These are phyloP conservation scores for Trichoderma pleuroti DNA, from an alignment of 2,329 filamentous ascomycete species.

Conservation along the genomic window DNA sequence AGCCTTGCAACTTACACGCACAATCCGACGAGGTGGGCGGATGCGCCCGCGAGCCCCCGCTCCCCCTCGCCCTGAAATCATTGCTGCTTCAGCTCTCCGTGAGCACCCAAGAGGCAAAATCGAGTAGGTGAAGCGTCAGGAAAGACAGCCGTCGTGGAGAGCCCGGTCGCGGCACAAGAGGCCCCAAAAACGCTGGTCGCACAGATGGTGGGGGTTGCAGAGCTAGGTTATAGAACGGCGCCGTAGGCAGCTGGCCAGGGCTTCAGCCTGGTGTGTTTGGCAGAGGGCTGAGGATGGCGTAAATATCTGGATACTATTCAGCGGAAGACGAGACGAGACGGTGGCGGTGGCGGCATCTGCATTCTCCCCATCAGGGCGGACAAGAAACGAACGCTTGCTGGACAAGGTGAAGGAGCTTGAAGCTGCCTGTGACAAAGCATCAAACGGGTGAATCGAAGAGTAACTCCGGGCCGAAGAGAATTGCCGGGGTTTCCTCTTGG, in stretches of 20 bases:
- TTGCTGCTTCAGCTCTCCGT: conserved; percentile 24
- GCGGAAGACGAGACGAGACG: not conserved
- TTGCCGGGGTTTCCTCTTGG: conserved; percentile 4
- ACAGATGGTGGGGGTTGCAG: conserved; percentile 18
- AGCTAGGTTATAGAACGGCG: not conserved
- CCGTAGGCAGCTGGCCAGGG: not conserved
- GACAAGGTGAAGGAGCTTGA: conserved; percentile 1
- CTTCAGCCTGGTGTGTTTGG: not conserved
- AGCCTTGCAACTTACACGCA: conserved; percentile 35
- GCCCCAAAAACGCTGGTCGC: not conserved
- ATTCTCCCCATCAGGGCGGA: conserved; percentile 6
- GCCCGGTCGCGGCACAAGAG: not conserved
- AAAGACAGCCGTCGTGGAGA: not conserved
- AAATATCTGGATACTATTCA: not conserved
- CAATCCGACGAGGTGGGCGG: conserved; percentile 42
- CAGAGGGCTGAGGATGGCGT: not conserved
- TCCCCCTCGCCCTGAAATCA: conserved; percentile 50
- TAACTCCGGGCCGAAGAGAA: conserved; percentile 13
- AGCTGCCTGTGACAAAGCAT: conserved; percentile 6
- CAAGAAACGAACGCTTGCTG: not conserved
- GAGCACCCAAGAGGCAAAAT: not conserved
- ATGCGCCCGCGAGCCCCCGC: conserved; percentile 40
- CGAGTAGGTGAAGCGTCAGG: not conserved
- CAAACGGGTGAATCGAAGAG: conserved; percentile 5
- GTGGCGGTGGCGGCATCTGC: not conserved